Base-by-base conservation (phyloP, 495 filamentous ascomycete species). In the Gamarada debralockiae region DNA sequence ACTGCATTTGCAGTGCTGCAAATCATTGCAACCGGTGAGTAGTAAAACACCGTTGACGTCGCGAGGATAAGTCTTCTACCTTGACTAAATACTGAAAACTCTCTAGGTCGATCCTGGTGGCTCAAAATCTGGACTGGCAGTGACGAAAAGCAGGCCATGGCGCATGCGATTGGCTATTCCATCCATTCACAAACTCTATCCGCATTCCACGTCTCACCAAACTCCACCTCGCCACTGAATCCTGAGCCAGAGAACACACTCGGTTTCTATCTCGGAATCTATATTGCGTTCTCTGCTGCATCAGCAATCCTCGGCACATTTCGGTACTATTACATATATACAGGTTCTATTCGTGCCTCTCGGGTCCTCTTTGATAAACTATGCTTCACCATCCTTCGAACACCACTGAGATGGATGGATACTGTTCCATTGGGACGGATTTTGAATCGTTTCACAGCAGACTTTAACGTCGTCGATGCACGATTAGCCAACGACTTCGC, bases 351-450 rank as follows among this genome's bases (percentile, higher is more conserved):
- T 36, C 52, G 55, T 23, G 61, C 61, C 17, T 64, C 61, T 20
- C 46, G 55, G 10, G 31, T 37, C 1, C 50, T 64, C 14, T 64
- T 64, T 25, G 58, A 64, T 34, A 58, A 53, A 24, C 43, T 64
- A 31, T 80, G 80, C 31, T 81, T 75, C 51, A 72, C 76, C 2
- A 76, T 95, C 14, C 73, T 93, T 0, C 81, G 83, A 7, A 77
- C 87, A 13, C 88, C 87, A 0, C 68, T 88, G 8, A 72, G 84
- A 41, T 95, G 87, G 85, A 71, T 92, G 10, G 89, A 95, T 63
- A 92, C 87, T 0, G 84, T 90, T 0, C 89, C 89, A 0, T 68
- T 88, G 0, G 89, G 89, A 1, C 79, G 87, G 21, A 81, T 92
- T 31, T 64, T 92, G 3, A 95, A 93, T 64, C 76, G 89, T 5